phyloP scores from a whole-genome alignment of 345 rosid genomes.

The Hibiscus tridactylites region DNA sequence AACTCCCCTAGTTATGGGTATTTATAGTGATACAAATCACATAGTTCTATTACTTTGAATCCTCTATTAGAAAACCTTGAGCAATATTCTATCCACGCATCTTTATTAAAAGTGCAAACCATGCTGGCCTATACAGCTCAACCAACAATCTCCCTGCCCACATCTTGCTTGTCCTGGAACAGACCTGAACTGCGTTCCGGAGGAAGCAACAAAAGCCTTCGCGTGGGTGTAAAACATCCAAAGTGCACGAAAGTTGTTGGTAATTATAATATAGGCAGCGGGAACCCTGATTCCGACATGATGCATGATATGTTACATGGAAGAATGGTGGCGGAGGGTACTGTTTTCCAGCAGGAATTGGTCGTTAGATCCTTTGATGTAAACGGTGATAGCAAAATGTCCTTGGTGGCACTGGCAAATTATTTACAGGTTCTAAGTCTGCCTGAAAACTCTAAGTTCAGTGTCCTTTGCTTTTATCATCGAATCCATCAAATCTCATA shows the following conservation, averaged over 20 bases:
- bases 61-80: too few relatives aligned
- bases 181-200: not conserved
- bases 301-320: constrained; percentile 4
- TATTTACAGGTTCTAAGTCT: constrained; percentile 17
- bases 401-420: constrained; percentile 14
- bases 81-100: not conserved
- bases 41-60: too few relatives aligned
- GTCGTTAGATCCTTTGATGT: constrained; percentile 21
- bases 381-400: constrained; percentile 5
- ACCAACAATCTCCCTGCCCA: not conserved
- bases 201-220: not conserved
- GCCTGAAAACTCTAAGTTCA: too few relatives aligned
- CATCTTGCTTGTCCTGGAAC: not conserved
- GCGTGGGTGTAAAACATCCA: not conserved
- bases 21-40: too few relatives aligned
- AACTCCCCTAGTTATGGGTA: too few relatives aligned
- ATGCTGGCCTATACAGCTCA: not conserved
- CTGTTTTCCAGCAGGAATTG: constrained; percentile 18
- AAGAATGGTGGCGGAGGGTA: constrained; percentile 6
- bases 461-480: too few relatives aligned
- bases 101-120: too few relatives aligned
- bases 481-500: too few relatives aligned
- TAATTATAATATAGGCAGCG: too few relatives aligned
- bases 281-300: not conserved
- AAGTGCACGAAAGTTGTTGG: not conserved